Evolutionary conservation across 805 yeast genomes (phyloP), one percentile per base, ranked within the genome.

Genomic region (Teunomyces aglyptinius): DNA sequence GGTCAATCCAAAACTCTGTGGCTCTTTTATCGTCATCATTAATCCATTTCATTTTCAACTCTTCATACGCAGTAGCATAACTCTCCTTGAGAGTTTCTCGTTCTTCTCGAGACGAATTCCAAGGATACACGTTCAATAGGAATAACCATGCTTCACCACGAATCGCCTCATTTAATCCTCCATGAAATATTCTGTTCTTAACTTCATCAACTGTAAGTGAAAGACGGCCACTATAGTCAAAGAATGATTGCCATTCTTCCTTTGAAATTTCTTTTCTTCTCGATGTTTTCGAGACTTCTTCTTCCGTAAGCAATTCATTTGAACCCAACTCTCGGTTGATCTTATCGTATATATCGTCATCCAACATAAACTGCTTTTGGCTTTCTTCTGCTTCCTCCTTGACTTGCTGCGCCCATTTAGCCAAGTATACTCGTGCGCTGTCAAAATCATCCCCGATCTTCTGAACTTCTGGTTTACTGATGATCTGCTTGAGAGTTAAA

Each of bases 321-420:
- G 74, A 65, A 0, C 89, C 90, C 10, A 86, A 63, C 57, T 86
- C 91, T 44, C 73, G 70, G 45, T 75, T 76, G 34, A 86, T 72
- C 43, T 80, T 60, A 26, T 75, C 76, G 53, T 83, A 83, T 13
- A 81, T 71, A n/a, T 80, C 81, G 55, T 82, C 83, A 46, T 83
- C 72, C 28, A 83, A 70, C 57, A 77, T 71, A 57, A 72, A 70
- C 47, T 72, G 70, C 49, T 80, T 66, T 49, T 79, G 74, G 43
- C 80, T 78, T 54, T 82, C 64, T 49, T 71, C 90, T 1, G 96
- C 94, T 63, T 92, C 96, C 56, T 90, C 91, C 56, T 92, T 94
- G 7, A 94, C 94, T 24, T 89, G 89, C 55, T 89, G 77, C 0
- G 98, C 97, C 98, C 98, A 94, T 68, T 90, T 91, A 4, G 98